Base-by-base conservation (phyloP, 192 early-diverging fungal genomes). In the Spizellomyces punctatus region DNA sequence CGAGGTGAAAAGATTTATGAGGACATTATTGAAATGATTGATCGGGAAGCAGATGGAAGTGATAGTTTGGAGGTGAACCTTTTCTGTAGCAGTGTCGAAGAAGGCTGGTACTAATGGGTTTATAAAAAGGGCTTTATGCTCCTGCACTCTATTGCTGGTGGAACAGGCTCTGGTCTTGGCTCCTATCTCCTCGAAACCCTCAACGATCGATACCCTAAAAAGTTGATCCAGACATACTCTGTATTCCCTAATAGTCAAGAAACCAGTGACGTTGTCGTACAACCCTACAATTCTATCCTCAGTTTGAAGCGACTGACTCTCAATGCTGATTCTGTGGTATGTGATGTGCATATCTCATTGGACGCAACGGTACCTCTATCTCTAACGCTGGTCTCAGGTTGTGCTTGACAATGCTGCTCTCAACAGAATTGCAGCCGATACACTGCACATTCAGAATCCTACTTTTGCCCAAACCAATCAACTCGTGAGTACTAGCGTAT, bases 241-340 rank as follows among this genome's bases (percentile, higher is more conserved):
- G 96, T 99, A 17, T 99, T 99, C 76, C 96, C 97, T 10, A 99
- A 99, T 76, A 92, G 89, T 74, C 91, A 93, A 48, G 93, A 96
- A 67, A 94, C 95, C 8, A 76, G 73, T 49, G 96, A 98, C 75
- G 93, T 96, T 19, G 95, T 99, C 41, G 95, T 99, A 46, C 96
- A 99, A 78, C 96, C 96, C 12, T 99, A 99, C 75, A 99, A 99
- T 81, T 94, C 93, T 16, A 87, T 99, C 81, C 78, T 99, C 64
- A 91, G 89, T 66, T 81, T 98, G 71, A 97, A 96, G 81, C 78
- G 97, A 58, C 78, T 99, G 73, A 92, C 94, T 2, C 83, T 86
- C 59, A 94, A 95, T 81, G 95, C 96, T 6, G 97, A 99, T 78
- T 94, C 93, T 76, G 97, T 99, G 48, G 91, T 89, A 78, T 22